Evolutionary conservation across 768 basidiomycete genomes (phyloP).

Genomic region (Amanita fuliginea): DNA sequence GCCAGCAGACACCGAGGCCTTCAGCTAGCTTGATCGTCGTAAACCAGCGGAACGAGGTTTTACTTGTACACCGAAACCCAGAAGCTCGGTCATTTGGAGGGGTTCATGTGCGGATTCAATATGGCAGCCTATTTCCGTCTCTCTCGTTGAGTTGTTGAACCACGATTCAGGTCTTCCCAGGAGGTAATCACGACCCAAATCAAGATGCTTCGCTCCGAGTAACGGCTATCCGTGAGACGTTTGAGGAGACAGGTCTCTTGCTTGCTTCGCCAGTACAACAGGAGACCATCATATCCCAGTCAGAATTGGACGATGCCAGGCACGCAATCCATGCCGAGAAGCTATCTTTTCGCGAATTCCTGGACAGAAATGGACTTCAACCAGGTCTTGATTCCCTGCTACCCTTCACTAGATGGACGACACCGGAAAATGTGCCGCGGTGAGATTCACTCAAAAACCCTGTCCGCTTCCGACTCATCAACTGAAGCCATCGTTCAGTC

Average conservation of each 20-base stretch:
- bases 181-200: slow-evolving; percentile 52
- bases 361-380: slow-evolving; percentile 30
- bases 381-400: slow-evolving; percentile 36
- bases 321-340: slow-evolving; percentile 42
- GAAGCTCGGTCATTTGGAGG: slow-evolving; percentile 54
- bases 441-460: slow-evolving; percentile 13
- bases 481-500: slow-evolving; percentile 26
- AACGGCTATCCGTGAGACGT: slow-evolving; percentile 68
- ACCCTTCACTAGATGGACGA: slow-evolving; percentile 72
- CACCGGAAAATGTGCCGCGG: slow-evolving; percentile 46
- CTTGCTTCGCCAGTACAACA: slow-evolving; percentile 31
- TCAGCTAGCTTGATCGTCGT: slow-evolving; percentile 62
- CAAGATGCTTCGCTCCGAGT: slow-evolving; percentile 47
- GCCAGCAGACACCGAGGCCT: slow-evolving; percentile 29
- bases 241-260: slow-evolving; percentile 65
- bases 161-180: slow-evolving; percentile 56
- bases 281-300: slow-evolving; percentile 20
- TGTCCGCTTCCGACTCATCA: slow-evolving; percentile 4
- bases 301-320: slow-evolving; percentile 41
- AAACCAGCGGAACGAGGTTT: slow-evolving; percentile 54
- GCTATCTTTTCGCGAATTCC: slow-evolving; percentile 40
- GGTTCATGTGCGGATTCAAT: slow-evolving; percentile 41
- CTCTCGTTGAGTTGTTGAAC: not conserved
- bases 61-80: slow-evolving; percentile 63
- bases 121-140: not conserved